Base-by-base conservation (phyloP, 495 filamentous ascomycete genomes). In the Glonium stellatum region DNA sequence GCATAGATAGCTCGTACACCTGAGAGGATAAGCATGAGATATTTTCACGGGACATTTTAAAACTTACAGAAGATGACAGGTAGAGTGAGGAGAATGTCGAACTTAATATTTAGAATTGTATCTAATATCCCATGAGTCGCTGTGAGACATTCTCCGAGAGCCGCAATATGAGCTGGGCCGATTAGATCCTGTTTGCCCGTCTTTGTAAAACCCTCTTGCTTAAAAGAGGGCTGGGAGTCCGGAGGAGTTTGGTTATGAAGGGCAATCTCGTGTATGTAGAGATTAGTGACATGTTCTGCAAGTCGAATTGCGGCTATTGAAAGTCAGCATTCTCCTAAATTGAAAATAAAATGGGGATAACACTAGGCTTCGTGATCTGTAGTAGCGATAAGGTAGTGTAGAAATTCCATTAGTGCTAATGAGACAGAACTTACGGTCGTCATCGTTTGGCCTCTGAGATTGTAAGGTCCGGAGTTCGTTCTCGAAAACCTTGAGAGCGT, bases 251-350 rank as follows among this genome's bases (percentile, higher is more conserved):
- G 82, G 59, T 93, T 87, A 21, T 92, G 85, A 66, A 95, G 81
- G 1, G 86, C 84, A 52, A 92, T 86, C 71, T 96, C 92, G 68
- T 97, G 89, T 62, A 95, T 82, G 64, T 92, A 96, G 1, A 96
- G 75, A 58, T 80, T 86, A 35, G 90, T 69, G 1, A 89, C 78
- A 61, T 87, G 76, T 60, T 85, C 84, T 49, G 78, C 78, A 46
- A 88, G 71, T 58, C 76, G 71, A 4, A 89, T 72, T 1, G 79
- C 77, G 51, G 78, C 82, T 87, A 49, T 23, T n/a, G 13, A 22
- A 19, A n/a, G 41, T 67, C 58, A 55, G 66, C 46, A 23, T 9
- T 48, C 18, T 48, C n/a, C n/a, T n/a, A n/a, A n/a, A n/a, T n/a
- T 10, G 6, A n/a, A 48, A n/a, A 18, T 48, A 31, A 31, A 31